phyloP scores from a whole-genome alignment of 2,329 filamentous ascomycete genomes.

The Rutstroemia sp. region DNA sequence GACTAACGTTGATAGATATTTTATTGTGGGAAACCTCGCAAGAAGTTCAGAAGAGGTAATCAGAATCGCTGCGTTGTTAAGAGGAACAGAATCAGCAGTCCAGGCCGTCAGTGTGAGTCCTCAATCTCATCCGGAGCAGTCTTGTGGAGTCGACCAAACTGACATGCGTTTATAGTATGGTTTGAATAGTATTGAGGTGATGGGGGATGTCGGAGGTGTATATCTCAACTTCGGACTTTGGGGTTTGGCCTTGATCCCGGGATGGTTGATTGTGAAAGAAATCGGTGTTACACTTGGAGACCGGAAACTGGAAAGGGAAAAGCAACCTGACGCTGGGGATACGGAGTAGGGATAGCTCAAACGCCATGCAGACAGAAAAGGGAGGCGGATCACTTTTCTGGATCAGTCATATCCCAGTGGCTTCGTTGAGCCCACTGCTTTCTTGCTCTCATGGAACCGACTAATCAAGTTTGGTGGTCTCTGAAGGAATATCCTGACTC shows the following conservation, averaged over 20 bases:
- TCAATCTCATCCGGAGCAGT: not conserved
- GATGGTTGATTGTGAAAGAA: constrained; percentile 53
- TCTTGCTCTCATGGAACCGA: no score
- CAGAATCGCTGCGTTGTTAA: constrained; percentile 58
- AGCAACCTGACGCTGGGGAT: no score
- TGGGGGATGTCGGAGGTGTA: constrained; percentile 57
- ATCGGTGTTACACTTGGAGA: constrained; percentile 23
- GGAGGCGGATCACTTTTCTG: no score
- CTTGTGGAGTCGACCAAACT: not conserved
- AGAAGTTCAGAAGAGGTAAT: constrained; percentile 55
- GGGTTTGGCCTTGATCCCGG: constrained; percentile 55
- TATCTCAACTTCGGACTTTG: constrained; percentile 67
- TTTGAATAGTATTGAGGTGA: constrained; percentile 51
- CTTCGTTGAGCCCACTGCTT: no score
- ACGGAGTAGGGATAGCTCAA: no score
- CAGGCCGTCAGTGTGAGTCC: constrained; percentile 55
- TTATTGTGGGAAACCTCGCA: constrained; percentile 61
- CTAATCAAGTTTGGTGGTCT: no score
- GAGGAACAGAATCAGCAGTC: constrained; percentile 65
- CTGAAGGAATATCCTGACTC: no score
- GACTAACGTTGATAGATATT: constrained; percentile 43
- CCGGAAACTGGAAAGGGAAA: constrained; percentile 1
- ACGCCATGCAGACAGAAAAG: no score
- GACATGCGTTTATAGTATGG: constrained; percentile 43
- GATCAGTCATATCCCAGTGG: no score